A percentile compares a stretch with the other conserved stretches of the same genome.
These are phyloP conservation scores for Euphorbia tirucalli DNA, from an alignment of 345 rosid genomes.

Conservation along the genomic window DNA sequence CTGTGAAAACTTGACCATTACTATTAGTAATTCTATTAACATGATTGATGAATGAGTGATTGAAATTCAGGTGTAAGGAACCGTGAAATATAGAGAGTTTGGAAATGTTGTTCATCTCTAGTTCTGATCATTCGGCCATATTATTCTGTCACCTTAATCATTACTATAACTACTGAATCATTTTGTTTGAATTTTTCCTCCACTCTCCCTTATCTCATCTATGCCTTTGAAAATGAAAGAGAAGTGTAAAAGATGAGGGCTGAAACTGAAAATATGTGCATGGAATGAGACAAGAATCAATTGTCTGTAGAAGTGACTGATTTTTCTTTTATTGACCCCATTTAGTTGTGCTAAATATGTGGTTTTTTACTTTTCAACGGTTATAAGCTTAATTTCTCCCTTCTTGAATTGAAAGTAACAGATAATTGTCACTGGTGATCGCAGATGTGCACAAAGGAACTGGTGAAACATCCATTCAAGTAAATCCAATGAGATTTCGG, in stretches of 20 bases:
- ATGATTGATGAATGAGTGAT: background rate
- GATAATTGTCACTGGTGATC: conserved; percentile 18
- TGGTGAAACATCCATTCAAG: conserved; percentile 27
- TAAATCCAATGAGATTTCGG: conserved; percentile 69
- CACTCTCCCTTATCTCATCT: background rate
- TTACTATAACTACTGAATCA: background rate
- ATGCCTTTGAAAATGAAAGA: background rate
- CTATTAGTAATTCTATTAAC: background rate
- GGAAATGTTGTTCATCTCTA: background rate
- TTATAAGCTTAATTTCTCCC: background rate
- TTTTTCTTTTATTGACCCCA: background rate
- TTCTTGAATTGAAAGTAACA: background rate
- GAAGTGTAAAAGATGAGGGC: background rate
- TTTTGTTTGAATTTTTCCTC: background rate
- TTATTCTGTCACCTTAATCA: background rate
- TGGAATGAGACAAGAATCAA: too few relatives aligned
- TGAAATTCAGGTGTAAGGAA: background rate
- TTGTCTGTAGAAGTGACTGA: too few relatives aligned
- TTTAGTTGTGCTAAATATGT: background rate
- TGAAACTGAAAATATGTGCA: background rate
- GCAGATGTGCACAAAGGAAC: conserved; percentile 30
- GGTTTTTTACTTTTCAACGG: background rate
- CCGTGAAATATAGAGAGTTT: background rate
- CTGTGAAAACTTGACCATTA: background rate
- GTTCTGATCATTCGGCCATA: background rate